Evolutionary conservation across 78 protist species (phyloP).

Genomic region (Speleostelium caveatum): DNA sequence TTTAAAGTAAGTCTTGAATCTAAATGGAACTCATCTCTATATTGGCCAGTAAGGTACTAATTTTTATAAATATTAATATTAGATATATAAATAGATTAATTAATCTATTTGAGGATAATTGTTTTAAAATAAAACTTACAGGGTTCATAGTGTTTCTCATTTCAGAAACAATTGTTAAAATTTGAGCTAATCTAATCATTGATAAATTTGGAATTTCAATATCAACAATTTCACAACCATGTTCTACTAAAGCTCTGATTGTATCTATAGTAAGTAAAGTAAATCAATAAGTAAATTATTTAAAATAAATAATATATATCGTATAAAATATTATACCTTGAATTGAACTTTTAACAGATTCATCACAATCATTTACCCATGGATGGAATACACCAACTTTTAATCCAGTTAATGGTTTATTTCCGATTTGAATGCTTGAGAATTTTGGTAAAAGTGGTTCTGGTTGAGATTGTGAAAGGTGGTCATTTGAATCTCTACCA

Average conservation of each 20-base stretch:
- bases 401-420: constrained; percentile 39
- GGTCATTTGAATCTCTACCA: constrained; percentile 42
- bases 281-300: background rate
- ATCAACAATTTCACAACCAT: constrained; percentile 49
- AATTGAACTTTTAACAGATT: background rate
- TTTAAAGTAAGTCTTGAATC: constrained; percentile 60
- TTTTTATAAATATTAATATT: background rate
- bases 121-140: constrained; percentile 1
- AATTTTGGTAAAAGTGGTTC: constrained; percentile 31
- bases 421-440: constrained; percentile 5
- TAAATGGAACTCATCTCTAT: constrained; percentile 18
- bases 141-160: constrained; percentile 67
- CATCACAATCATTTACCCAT: constrained; percentile 46
- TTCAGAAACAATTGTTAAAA: constrained; percentile 49
- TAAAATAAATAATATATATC: background rate
- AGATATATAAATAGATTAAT: background rate
- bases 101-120: background rate
- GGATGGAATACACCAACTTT: constrained; percentile 55
- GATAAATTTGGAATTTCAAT: constrained; percentile 29
- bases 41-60: constrained; percentile 1
- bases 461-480: constrained; percentile 1
- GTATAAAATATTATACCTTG: no score
- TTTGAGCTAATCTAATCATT: constrained; percentile 59
- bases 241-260: constrained; percentile 27
- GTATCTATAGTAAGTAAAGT: constrained; percentile 5